Conservation (phyloP, 768 basidiomycete genomes). For the Cystobasidium ongulense region DNA sequence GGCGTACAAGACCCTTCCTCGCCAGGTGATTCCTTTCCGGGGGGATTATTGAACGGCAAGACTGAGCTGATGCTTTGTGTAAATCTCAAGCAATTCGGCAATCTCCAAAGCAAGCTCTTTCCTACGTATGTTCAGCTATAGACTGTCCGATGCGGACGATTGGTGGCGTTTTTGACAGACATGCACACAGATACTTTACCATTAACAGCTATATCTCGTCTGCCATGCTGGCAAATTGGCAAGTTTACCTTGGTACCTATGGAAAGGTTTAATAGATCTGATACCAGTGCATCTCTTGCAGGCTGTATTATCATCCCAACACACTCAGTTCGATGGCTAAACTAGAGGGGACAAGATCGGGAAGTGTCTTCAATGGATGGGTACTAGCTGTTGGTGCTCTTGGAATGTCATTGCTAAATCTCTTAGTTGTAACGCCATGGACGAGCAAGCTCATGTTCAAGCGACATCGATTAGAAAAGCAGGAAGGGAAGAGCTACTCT, state of each 20-base stretch:
- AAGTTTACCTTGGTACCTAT: neutral
- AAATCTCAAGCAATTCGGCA: conserved; percentile 33
- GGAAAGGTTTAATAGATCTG: neutral
- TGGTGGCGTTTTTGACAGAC: neutral
- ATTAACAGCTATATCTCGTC: conserved; percentile 1
- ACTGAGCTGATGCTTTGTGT: neutral
- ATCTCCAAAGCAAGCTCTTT: conserved; percentile 37
- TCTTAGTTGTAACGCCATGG: conserved; percentile 34
- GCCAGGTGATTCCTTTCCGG: conserved; percentile 13
- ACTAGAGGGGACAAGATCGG: neutral
- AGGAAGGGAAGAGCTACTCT: conserved; percentile 37
- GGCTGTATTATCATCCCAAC: conserved; percentile 20
- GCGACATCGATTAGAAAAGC: conserved; percentile 36
- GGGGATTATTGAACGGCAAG: neutral
- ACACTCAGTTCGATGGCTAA: conserved; percentile 8
- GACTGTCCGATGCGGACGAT: neutral
- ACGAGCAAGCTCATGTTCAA: conserved; percentile 37
- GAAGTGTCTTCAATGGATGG: conserved; percentile 23
- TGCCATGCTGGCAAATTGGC: conserved; percentile 12
- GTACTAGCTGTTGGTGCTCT: conserved; percentile 25
- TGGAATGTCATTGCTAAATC: conserved; percentile 27
- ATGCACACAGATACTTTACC: conserved; percentile 1
- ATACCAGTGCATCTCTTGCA: neutral
- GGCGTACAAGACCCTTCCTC: conserved; percentile 35
- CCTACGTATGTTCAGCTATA: conserved; percentile 34